These are phyloP conservation scores for Cryphonectria radicalis DNA, from an alignment of 2,329 filamentous ascomycete genomes.

Conservation along the genomic window DNA sequence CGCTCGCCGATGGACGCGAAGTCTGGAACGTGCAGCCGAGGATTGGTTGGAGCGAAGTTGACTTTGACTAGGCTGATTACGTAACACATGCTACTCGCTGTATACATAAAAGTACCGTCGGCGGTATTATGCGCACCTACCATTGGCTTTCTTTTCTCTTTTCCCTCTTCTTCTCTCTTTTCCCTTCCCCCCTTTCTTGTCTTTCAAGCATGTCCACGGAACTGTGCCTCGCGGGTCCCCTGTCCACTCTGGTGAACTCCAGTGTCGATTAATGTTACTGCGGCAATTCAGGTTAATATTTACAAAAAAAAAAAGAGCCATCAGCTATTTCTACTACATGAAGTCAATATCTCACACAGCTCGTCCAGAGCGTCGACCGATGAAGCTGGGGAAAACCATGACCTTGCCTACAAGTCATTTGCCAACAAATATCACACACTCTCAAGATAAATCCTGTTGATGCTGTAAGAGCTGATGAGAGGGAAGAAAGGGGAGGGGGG, in stretches of 20 bases:
- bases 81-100: not conserved
- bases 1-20: not conserved
- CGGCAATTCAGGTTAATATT: constrained; percentile 80
- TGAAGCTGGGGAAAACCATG: constrained; percentile 92
- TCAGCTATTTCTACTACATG: constrained; percentile 63
- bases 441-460: not conserved
- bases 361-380: constrained; percentile 85
- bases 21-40: not conserved
- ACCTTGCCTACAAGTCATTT: constrained; percentile 61
- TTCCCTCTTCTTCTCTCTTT: constrained; percentile 39
- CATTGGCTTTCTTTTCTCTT: constrained; percentile 40
- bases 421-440: not conserved
- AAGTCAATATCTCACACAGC: constrained; percentile 90
- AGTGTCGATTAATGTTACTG: constrained; percentile 81
- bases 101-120: not conserved
- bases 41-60: not conserved
- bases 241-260: constrained; percentile 61
- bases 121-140: not conserved
- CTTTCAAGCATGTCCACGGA: constrained; percentile 60
- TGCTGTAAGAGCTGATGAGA: not conserved
- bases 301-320: constrained; percentile 77
- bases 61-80: not conserved
- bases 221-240: constrained; percentile 85
- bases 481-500: not conserved
- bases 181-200: constrained; percentile 37